A percentile compares a stretch with the other conserved stretches of the same genome.
Evolutionary conservation across 2,329 filamentous ascomycete genomes (phyloP).

Genomic region (Hymenoscyphus fructigenus): DNA sequence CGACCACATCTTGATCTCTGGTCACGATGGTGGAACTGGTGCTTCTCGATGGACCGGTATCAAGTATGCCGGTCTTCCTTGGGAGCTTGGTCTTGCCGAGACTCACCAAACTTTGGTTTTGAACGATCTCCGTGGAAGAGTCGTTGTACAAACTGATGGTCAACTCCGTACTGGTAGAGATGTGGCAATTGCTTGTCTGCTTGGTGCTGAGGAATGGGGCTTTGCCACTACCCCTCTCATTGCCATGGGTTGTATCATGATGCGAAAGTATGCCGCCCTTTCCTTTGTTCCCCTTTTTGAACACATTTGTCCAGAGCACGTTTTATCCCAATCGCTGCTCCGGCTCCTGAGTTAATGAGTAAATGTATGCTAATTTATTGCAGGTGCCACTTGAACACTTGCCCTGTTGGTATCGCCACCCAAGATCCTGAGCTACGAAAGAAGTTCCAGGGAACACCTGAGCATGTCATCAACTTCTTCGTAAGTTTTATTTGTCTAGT

Average conservation of each 20-base stretch:
- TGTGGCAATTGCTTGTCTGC: constrained; percentile 88
- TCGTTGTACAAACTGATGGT: constrained; percentile 94
- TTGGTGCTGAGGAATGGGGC: constrained; percentile 97
- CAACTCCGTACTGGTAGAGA: constrained; percentile 91
- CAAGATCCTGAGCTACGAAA: constrained; percentile 92
- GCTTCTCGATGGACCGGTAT: constrained; percentile 98
- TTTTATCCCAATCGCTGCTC: not conserved
- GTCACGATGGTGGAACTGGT: constrained; percentile 95
- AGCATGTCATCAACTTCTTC: constrained; percentile 91
- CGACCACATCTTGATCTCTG: constrained; percentile 94
- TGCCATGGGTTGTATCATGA: constrained; percentile 95
- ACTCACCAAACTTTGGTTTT: constrained; percentile 95
- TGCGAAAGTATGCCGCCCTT: constrained; percentile 59
- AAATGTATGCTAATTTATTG: constrained; percentile 22
- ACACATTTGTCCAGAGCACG: constrained; percentile 7
- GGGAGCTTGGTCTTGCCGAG: constrained; percentile 94
- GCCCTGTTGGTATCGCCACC: constrained; percentile 92
- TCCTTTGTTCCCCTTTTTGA: not conserved
- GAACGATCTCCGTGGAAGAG: constrained; percentile 92
- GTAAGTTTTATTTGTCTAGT: too few species aligned
- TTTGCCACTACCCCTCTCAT: constrained; percentile 94
- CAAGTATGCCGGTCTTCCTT: constrained; percentile 95
- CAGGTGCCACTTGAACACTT: constrained; percentile 58
- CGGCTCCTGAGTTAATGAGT: not conserved
- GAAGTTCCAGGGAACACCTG: constrained; percentile 90